A percentile compares a stretch with the other conserved stretches of the same genome.
Evolutionary conservation across 768 basidiomycete species (phyloP).

Genomic region (Asterophora lycoperdoides): DNA sequence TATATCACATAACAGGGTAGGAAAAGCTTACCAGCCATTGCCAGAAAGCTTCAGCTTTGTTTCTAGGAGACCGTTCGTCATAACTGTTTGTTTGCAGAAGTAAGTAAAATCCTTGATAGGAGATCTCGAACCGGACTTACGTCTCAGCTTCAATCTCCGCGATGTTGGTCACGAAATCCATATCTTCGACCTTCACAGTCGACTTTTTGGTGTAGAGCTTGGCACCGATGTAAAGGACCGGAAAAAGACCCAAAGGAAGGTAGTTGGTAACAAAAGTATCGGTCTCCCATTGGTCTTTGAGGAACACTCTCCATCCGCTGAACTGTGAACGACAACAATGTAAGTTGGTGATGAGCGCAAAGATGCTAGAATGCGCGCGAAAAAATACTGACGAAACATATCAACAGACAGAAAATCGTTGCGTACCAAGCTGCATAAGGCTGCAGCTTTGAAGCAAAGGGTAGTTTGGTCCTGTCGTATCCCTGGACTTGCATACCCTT

Average conservation of each 20-base stretch:
- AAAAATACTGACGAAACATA: slow-evolving; percentile 55
- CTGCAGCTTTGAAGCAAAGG: slow-evolving; percentile 62
- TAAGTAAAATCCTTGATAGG: no score
- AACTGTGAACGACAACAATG: no score
- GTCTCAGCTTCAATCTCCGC: slow-evolving; percentile 65
- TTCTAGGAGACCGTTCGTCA: slow-evolving; percentile 68
- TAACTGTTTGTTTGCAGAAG: slow-evolving; percentile 31
- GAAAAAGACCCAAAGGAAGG: slow-evolving; percentile 64
- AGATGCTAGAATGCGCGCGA: background rate
- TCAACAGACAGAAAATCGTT: slow-evolving; percentile 36
- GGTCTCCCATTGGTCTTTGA: slow-evolving; percentile 42
- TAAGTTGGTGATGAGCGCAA: no score
- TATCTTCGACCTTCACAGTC: slow-evolving; percentile 50
- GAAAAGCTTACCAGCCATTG: slow-evolving; percentile 59
- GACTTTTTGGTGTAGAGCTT: slow-evolving; percentile 50
- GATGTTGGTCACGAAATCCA: slow-evolving; percentile 78
- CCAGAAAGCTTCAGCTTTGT: slow-evolving; percentile 69
- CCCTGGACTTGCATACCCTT: slow-evolving; percentile 78
- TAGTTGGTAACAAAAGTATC: slow-evolving; percentile 80
- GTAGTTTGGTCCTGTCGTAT: slow-evolving; percentile 62
- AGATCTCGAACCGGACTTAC: slow-evolving; percentile 29
- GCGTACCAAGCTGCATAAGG: slow-evolving; percentile 70
- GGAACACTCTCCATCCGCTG: slow-evolving; percentile 28
- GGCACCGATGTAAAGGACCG: slow-evolving; percentile 61
- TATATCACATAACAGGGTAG: background rate